Evolutionary conservation across 2,329 filamentous ascomycete species (phyloP).

Genomic region (Trichoderma brevicompactum): DNA sequence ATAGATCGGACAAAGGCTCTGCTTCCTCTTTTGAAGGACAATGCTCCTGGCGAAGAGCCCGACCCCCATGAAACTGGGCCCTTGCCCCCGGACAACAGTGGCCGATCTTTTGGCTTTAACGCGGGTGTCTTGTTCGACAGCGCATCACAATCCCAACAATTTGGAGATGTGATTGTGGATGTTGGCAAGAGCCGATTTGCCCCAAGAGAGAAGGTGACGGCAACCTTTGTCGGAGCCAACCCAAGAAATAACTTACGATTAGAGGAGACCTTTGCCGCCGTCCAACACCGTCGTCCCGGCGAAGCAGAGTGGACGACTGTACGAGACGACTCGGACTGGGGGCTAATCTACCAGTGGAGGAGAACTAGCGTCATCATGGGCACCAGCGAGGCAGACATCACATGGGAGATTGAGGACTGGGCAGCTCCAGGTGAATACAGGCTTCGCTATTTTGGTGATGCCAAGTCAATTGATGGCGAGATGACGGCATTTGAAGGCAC

Average conservation of each 20-base stretch:
- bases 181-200: slow-evolving; percentile 53
- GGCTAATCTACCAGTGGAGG: slow-evolving; percentile 78
- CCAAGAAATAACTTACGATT: slow-evolving; percentile 83
- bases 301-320: slow-evolving; percentile 64
- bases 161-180: slow-evolving; percentile 67
- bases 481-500: slow-evolving; percentile 72
- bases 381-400: slow-evolving; percentile 74
- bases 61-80: slow-evolving; percentile 51
- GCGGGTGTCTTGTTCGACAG: slow-evolving; percentile 75
- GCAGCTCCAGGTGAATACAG: slow-evolving; percentile 69
- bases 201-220: slow-evolving; percentile 63
- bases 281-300: slow-evolving; percentile 57
- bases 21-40: slow-evolving; percentile 66
- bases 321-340: slow-evolving; percentile 81
- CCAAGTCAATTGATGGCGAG: slow-evolving; percentile 65
- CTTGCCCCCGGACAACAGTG: slow-evolving; percentile 76
- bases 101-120: slow-evolving; percentile 77
- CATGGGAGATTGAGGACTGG: slow-evolving; percentile 75
- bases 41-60: slow-evolving; percentile 41
- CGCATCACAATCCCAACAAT: slow-evolving; percentile 65
- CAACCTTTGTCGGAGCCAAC: slow-evolving; percentile 81
- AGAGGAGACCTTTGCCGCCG: slow-evolving; percentile 75
- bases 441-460: slow-evolving; percentile 80
- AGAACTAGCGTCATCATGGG: slow-evolving; percentile 71
- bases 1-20: slow-evolving; percentile 76